A percentile compares a stretch with the other conserved stretches of the same genome.
These are phyloP conservation scores for Polytrichum commune DNA, from an alignment of 225 moss, liverwort and hornwort genomes.

Conservation along the genomic window DNA sequence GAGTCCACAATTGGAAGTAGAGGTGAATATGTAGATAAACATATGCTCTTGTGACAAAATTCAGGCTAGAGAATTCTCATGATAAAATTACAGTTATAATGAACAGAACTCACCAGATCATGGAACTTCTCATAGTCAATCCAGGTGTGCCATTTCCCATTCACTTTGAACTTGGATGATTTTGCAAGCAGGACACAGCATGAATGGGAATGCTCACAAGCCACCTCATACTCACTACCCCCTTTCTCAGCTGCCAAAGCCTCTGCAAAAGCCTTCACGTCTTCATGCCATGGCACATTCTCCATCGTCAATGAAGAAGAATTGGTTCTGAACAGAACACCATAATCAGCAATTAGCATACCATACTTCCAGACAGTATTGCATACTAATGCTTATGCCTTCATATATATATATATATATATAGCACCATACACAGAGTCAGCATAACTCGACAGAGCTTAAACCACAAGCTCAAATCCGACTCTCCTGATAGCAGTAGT, in stretches of 20 bases:
- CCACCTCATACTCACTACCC: conserved; percentile 79
- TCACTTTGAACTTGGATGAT: conserved; percentile 81
- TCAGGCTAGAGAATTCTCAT: too few species aligned
- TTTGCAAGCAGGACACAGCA: conserved; percentile 94
- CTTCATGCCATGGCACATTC: conserved; percentile 98
- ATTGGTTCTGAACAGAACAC: conserved; percentile 47
- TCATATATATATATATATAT: too few species aligned
- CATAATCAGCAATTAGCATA: too few species aligned
- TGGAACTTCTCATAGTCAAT: conserved; percentile 97
- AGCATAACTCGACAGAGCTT: too few species aligned
- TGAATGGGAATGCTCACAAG: conserved; percentile 96
- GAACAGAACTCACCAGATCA: conserved; percentile 61
- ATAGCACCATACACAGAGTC: too few species aligned
- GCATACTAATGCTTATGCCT: too few species aligned
- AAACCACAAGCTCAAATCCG: too few species aligned
- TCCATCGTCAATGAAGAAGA: conserved; percentile 94
- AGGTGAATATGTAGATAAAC: too few species aligned
- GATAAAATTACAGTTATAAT: too few species aligned
- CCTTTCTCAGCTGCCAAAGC: conserved; percentile 70
- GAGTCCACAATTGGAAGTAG: too few species aligned
- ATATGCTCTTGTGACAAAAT: too few species aligned
- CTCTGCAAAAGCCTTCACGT: conserved; percentile 93
- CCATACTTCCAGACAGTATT: neutral
- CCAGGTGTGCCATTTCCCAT: conserved; percentile 94
- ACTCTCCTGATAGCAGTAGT: too few species aligned